Evolutionary conservation across 495 filamentous ascomycete genomes (phyloP).

Genomic region (Aspergillus mulundensis): DNA sequence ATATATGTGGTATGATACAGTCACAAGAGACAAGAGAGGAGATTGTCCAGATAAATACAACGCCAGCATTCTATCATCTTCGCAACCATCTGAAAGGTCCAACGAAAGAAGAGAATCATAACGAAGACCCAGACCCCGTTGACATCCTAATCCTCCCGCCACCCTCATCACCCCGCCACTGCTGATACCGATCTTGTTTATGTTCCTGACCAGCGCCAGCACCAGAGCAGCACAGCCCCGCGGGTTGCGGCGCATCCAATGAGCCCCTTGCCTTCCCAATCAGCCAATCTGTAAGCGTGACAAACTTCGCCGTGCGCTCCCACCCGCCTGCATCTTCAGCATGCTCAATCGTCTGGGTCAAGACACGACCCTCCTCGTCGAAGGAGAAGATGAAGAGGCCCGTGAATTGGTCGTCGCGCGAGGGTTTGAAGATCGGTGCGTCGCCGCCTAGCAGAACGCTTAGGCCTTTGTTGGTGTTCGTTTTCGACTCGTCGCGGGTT

Average conservation of each 20-base stretch:
- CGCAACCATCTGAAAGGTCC: background rate
- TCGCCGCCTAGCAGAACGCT: slow-evolving; percentile 53
- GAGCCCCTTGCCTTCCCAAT: slow-evolving; percentile 58
- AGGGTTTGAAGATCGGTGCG: slow-evolving; percentile 66
- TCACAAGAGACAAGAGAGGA: background rate
- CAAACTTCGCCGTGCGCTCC: slow-evolving; percentile 67
- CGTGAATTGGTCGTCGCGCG: slow-evolving; percentile 51
- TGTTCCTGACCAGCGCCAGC: background rate
- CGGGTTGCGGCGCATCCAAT: slow-evolving; percentile 37
- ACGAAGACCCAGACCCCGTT: background rate
- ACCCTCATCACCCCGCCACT: background rate
- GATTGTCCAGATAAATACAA: slow-evolving; percentile 3
- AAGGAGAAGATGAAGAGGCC: slow-evolving; percentile 95
- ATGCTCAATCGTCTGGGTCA: slow-evolving; percentile 90
- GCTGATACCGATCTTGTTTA: background rate
- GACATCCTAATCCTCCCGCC: background rate
- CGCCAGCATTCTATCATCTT: background rate
- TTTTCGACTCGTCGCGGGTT: slow-evolving; percentile 20
- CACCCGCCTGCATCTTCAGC: slow-evolving; percentile 72
- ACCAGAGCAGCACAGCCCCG: slow-evolving; percentile 14
- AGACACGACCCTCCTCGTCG: slow-evolving; percentile 79
- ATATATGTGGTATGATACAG: background rate
- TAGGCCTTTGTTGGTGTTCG: slow-evolving; percentile 34
- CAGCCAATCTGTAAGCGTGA: slow-evolving; percentile 85
- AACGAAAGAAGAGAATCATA: background rate